phyloP scores from a whole-genome alignment of 2,329 filamentous ascomycete species.

The Drechslerella stenobrocha region DNA sequence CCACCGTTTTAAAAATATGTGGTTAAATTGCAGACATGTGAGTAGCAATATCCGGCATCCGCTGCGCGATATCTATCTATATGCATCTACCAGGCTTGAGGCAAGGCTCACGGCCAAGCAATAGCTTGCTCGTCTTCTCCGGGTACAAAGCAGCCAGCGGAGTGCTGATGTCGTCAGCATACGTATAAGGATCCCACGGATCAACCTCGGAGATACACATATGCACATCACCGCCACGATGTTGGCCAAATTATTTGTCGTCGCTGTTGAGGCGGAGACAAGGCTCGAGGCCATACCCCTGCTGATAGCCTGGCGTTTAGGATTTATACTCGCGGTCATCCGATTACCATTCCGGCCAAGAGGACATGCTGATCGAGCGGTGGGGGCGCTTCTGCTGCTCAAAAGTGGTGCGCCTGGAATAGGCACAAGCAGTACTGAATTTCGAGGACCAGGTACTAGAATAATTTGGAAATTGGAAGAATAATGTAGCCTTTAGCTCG shows the following conservation, averaged over 20 bases:
- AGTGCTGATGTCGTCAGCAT: conserved; percentile 34
- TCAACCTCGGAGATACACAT: conserved; percentile 30
- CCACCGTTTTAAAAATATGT: conserved; percentile 35
- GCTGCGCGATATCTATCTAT: too few relatives aligned
- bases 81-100: too few relatives aligned
- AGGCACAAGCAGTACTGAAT: too few relatives aligned
- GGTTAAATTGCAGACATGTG: conserved; percentile 34
- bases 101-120: conserved; percentile 32
- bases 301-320: conserved; percentile 34
- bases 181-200: conserved; percentile 30
- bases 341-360: conserved; percentile 24
- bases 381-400: conserved; percentile 17
- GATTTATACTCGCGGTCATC: conserved; percentile 34
- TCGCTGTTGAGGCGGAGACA: conserved; percentile 27
- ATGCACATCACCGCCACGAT: conserved; percentile 26
- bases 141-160: conserved; percentile 31
- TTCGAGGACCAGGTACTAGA: too few relatives aligned
- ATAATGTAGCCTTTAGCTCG: too few relatives aligned
- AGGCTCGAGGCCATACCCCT: conserved; percentile 30
- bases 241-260: conserved; percentile 29
- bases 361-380: conserved; percentile 18
- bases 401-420: conserved; percentile 24
- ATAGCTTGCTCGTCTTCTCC: conserved; percentile 21
- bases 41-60: too few relatives aligned
- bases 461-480: too few relatives aligned